Conservation (phyloP, 139 green algal species). For the Picochlorum costavermella region DNA sequence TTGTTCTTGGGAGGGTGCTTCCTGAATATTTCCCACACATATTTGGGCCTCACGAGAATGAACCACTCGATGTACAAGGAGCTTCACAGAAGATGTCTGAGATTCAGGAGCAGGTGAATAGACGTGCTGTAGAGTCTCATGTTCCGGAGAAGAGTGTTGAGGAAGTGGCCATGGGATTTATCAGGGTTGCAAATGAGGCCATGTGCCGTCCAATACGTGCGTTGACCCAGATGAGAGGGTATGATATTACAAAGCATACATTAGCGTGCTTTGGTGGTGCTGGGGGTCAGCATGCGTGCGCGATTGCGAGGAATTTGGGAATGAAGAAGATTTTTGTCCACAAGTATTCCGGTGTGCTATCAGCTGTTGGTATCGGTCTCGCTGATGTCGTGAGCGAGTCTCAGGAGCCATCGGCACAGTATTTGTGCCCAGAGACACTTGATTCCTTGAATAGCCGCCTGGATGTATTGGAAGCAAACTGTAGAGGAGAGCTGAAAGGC, state of each 20-base stretch:
- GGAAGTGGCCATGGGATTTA: conserved; percentile 76
- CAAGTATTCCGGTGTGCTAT: conserved; percentile 79
- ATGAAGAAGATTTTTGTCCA: conserved; percentile 95
- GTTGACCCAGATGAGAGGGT: conserved; percentile 85
- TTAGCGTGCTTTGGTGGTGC: conserved; percentile 94
- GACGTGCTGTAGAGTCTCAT: conserved; percentile 15
- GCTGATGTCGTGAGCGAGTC: conserved; percentile 86
- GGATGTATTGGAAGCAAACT: conserved; percentile 40
- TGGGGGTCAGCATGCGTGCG: conserved; percentile 91
- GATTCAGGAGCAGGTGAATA: conserved; percentile 54
- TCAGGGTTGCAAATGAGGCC: conserved; percentile 92
- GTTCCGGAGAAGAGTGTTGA: conserved; percentile 51
- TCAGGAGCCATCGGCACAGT: conserved; percentile 64
- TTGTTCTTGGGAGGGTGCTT: conserved; percentile 82
- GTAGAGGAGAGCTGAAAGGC: conserved; percentile 28
- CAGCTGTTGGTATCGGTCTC: conserved; percentile 89
- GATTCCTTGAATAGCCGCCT: conserved; percentile 42
- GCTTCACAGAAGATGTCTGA: conserved; percentile 42
- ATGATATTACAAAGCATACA: conserved; percentile 79
- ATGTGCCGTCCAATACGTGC: conserved; percentile 94
- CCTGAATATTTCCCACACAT: conserved; percentile 93
- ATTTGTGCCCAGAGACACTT: conserved; percentile 19
- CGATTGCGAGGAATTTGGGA: conserved; percentile 77
- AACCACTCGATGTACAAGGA: conserved; percentile 66
- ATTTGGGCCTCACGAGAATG: conserved; percentile 68